Conservation (phyloP, 192 early-diverging fungal species). For the Podila horticola region DNA sequence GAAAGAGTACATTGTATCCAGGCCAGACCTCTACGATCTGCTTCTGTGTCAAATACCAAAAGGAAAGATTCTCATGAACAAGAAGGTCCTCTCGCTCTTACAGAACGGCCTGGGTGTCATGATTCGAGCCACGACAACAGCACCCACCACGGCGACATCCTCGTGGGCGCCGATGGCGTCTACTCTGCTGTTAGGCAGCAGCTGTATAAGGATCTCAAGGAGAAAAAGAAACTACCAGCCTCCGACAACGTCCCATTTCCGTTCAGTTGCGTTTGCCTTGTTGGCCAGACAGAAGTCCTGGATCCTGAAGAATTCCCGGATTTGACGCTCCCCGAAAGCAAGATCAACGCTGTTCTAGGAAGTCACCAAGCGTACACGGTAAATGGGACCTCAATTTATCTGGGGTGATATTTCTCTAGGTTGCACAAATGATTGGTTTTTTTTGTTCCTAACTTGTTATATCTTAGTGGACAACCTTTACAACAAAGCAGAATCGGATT, state of each 20-base stretch:
- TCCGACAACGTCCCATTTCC: background rate
- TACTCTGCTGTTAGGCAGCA: constrained; percentile 5
- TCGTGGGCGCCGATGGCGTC: constrained; percentile 14
- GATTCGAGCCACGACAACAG: constrained; percentile 2
- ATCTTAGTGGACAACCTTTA: too few species aligned
- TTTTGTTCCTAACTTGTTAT: too few species aligned
- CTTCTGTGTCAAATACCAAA: background rate
- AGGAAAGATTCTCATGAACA: constrained; percentile 3
- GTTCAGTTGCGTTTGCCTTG: background rate
- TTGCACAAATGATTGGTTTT: too few species aligned
- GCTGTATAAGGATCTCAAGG: constrained; percentile 7
- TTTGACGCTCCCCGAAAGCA: too few species aligned
- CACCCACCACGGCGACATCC: constrained; percentile 5
- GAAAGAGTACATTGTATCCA: background rate
- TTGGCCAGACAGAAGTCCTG: background rate
- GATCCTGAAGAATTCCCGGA: background rate
- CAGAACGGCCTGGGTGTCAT: constrained; percentile 6
- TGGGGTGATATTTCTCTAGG: too few species aligned
- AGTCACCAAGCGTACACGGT: too few species aligned
- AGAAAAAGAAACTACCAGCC: background rate
- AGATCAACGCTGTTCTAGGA: too few species aligned
- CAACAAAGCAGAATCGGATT: too few species aligned
- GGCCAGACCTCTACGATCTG: constrained; percentile 10
- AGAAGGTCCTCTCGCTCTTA: constrained; percentile 5
- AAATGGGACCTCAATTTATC: too few species aligned